Conservation (phyloP, 1,284 basidiomycete genomes). For the Tilletia setariae region DNA sequence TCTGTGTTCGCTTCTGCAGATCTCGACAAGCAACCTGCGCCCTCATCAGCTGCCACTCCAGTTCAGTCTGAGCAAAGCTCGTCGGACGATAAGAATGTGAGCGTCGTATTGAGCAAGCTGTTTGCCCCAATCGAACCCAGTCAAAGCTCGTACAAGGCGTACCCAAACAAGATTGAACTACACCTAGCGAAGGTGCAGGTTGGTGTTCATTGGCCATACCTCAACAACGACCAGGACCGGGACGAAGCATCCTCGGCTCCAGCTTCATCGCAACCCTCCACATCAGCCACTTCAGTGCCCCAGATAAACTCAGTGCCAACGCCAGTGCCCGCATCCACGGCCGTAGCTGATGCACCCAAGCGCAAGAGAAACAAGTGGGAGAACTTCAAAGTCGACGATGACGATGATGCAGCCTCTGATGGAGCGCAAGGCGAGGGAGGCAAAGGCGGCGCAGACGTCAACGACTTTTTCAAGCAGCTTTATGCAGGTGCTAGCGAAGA, state of each 20-base stretch:
- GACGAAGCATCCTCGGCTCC: neutral
- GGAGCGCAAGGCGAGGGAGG: neutral
- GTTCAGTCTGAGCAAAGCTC: neutral
- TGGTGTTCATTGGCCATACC: constrained; percentile 31
- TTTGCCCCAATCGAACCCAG: constrained; percentile 27
- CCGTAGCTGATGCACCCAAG: neutral
- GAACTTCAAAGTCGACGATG: constrained; percentile 33
- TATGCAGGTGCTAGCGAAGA: constrained; percentile 50
- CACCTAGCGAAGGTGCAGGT: constrained; percentile 32
- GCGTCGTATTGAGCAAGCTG: constrained; percentile 12
- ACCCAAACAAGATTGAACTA: constrained; percentile 46
- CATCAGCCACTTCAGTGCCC: neutral
- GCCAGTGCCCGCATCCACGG: constrained; percentile 15
- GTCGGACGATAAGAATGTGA: neutral
- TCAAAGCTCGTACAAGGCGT: constrained; percentile 29
- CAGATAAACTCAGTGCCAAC: neutral
- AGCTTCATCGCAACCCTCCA: neutral
- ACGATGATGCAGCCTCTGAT: constrained; percentile 13
- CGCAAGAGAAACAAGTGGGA: constrained; percentile 46
- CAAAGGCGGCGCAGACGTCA: constrained; percentile 32
- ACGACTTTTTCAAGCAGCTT: constrained; percentile 50
- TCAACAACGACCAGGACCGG: neutral
- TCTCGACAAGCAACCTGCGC: neutral
- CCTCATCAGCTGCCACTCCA: neutral
- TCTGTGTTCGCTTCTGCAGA: no score